Evolutionary conservation across 208 protist genomes (phyloP).

Genomic region (Strigomonas culicis): DNA sequence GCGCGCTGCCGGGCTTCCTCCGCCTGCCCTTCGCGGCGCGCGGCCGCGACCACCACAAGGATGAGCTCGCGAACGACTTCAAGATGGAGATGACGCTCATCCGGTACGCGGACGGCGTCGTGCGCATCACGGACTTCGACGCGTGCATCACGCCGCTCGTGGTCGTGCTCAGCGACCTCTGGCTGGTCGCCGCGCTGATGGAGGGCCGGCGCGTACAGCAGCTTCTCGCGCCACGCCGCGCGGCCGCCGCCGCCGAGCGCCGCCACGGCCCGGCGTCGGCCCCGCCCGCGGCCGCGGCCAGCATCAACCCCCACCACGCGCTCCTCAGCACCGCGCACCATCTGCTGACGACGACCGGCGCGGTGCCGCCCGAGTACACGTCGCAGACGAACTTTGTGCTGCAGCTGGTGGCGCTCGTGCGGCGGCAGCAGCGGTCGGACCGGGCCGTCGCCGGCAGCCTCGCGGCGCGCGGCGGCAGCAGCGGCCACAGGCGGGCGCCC

Average conservation of each 20-base stretch:
- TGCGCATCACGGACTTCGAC: slow-evolving; percentile 52
- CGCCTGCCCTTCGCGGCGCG: not conserved
- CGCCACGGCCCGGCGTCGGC: not conserved
- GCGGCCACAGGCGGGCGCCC: not conserved
- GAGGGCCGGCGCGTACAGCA: slow-evolving; percentile 35
- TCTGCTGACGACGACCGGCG: not conserved
- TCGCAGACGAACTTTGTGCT: slow-evolving; percentile 12
- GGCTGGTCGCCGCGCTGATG: slow-evolving; percentile 34
- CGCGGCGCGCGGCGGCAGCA: not conserved
- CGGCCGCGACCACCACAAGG: slow-evolving; percentile 1
- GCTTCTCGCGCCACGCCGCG: slow-evolving; percentile 18
- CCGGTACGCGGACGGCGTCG: slow-evolving; percentile 56
- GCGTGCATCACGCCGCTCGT: slow-evolving; percentile 47
- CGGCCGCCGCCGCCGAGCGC: not conserved
- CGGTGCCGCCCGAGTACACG: slow-evolving; percentile 7
- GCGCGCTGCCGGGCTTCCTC: not conserved
- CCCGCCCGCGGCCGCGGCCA: not conserved
- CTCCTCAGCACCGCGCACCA: not conserved
- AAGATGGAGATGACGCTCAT: slow-evolving; percentile 32
- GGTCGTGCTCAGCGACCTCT: slow-evolving; percentile 47
- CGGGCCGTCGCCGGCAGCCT: slow-evolving; percentile 2
- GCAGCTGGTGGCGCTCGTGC: slow-evolving; percentile 10
- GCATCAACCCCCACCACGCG: not conserved
- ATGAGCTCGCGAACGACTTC: slow-evolving; percentile 19
- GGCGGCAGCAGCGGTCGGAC: slow-evolving; percentile 1